phyloP scores from a whole-genome alignment of 192 early-diverging fungal species.

The Coemansia sp. region DNA sequence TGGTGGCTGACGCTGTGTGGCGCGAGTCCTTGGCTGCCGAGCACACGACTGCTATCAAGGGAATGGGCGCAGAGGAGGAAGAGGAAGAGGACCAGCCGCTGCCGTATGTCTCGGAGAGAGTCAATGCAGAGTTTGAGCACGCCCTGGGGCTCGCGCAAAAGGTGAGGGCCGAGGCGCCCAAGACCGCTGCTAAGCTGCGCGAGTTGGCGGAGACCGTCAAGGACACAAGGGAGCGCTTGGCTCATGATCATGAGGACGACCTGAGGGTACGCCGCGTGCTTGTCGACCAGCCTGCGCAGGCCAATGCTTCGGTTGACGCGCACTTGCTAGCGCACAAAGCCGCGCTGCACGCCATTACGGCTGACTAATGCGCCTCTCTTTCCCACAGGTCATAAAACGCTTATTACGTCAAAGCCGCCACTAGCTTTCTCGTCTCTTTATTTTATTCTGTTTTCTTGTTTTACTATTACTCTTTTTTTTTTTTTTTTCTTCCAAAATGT shows the following conservation, averaged over 20 bases:
- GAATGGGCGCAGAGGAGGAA: neutral
- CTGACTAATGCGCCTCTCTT: conserved; percentile 4
- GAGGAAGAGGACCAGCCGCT: conserved; percentile 1
- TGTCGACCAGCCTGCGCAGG: neutral
- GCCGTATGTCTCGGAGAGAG: conserved; percentile 36
- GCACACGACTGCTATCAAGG: conserved; percentile 26
- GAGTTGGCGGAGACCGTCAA: conserved; percentile 12
- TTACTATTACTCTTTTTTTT: neutral
- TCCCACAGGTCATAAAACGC: neutral
- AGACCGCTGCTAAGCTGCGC: conserved; percentile 9
- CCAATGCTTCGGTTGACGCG: neutral
- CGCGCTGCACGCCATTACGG: conserved; percentile 38
- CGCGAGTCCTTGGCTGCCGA: conserved; percentile 48
- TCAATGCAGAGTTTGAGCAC: conserved; percentile 41
- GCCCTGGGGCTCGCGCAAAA: conserved; percentile 16
- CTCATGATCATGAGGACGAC: neutral
- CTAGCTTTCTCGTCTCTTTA: neutral
- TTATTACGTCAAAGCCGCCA: too few species aligned
- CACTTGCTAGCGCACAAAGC: conserved; percentile 40
- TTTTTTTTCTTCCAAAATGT: neutral
- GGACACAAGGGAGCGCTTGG: conserved; percentile 10
- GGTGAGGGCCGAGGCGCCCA: conserved; percentile 10
- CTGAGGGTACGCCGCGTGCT: neutral
- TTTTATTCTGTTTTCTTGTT: neutral
- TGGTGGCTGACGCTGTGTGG: conserved; percentile 32